Base-by-base conservation (phyloP, 148 eudicot species). In the Silene conica region DNA sequence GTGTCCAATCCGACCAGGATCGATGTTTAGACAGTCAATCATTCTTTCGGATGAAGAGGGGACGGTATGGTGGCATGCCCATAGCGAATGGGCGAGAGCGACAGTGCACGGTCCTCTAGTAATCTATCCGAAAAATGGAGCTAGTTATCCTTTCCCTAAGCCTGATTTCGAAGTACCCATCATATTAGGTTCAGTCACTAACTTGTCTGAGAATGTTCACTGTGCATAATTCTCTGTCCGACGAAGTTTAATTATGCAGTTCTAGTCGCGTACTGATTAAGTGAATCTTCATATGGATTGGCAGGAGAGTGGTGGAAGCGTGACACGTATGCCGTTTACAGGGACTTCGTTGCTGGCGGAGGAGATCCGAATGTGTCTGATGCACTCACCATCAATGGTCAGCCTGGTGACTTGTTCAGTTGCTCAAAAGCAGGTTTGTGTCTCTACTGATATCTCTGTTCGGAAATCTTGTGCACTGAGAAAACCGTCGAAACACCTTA, bases 1-100 rank as follows among this genome's bases (percentile, higher is more conserved):
- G 25, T 88, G 89, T 69, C 89, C 89, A 0, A 84, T 88, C 25
- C 19, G 64, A 57, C 81, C 86, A 15, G 86, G 89, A 45, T 34
- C 31, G 1, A 79, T 13, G 12, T 86, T 86, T 58, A 82, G 56
- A 8, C 86, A 88, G 54, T 76, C 23, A 73, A 74, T 88, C 16
- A 77, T 81, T 25, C 61, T 86, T 5, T 82, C 92, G 0, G 80
- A 79, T 8, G 92, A 88, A 67, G 81, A 80, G 63, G 92, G 92
- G n/a, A 88, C 89, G 9, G 6, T 88, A 11, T 85, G 91, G 91
- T 88, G 91, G 91, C 91, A 85, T 16, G 87, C 92, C 1, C 92
- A 88, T 45, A 84, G 85, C 41, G 83, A 84, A 8, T 86, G 87
- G 89, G 67, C 86, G 2, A 73, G 85, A 71, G 91, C 88, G 26